Conservation (phyloP, 2,329 filamentous ascomycete species). For the Corynespora cassiicola region DNA sequence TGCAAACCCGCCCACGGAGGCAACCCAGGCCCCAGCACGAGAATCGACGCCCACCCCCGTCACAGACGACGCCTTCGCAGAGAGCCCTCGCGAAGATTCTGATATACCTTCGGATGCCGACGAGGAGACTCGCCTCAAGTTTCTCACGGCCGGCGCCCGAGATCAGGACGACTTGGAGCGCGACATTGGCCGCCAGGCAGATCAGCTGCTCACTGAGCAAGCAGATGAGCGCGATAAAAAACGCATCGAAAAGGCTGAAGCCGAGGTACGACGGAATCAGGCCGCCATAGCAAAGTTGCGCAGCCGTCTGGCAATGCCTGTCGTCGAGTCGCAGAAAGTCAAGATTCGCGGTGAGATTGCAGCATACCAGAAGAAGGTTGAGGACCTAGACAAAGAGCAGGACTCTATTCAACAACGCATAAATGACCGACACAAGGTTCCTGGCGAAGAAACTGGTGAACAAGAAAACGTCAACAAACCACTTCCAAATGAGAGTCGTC, state of each 20-base stretch:
- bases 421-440: constrained; percentile 71
- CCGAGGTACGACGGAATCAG: constrained; percentile 64
- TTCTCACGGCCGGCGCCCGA: constrained; percentile 55
- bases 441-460: constrained; percentile 50
- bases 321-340: constrained; percentile 61
- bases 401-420: constrained; percentile 83
- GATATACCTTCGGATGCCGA: constrained; percentile 41
- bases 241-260: constrained; percentile 63
- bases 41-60: constrained; percentile 10
- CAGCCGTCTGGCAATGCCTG: constrained; percentile 62
- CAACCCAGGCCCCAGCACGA: constrained; percentile 1
- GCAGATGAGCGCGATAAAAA: constrained; percentile 69
- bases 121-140: constrained; percentile 49
- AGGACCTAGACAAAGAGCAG: constrained; percentile 73
- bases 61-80: constrained; percentile 15
- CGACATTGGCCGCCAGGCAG: constrained; percentile 75
- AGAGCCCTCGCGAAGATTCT: no score
- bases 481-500: constrained; percentile 79
- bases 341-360: constrained; percentile 71
- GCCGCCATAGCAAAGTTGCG: constrained; percentile 68
- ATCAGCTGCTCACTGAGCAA: constrained; percentile 65
- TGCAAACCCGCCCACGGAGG: neutral
- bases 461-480: constrained; percentile 62
- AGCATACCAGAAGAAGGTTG: constrained; percentile 69
- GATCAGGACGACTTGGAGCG: constrained; percentile 91